phyloP scores from a whole-genome alignment of 2,329 filamentous ascomycete species.

The Penicillium sp. region DNA sequence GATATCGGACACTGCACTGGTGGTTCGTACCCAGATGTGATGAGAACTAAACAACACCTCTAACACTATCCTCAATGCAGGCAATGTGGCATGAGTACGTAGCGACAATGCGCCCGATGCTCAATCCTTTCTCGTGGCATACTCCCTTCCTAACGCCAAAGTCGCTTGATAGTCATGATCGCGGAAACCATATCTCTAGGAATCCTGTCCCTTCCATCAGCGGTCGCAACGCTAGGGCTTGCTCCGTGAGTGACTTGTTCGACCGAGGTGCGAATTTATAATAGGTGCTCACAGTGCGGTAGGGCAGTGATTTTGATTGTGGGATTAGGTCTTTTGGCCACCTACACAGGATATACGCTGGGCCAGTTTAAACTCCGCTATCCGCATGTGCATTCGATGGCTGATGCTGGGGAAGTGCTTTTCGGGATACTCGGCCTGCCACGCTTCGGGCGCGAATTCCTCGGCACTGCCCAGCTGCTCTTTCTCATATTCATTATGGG shows the following conservation, averaged over 20 bases:
- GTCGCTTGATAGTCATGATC: conserved; percentile 16
- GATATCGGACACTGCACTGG: conserved; percentile 2
- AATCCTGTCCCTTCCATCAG: conserved; percentile 58
- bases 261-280: neutral
- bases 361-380: conserved; percentile 60
- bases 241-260: conserved; percentile 43
- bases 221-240: conserved; percentile 56
- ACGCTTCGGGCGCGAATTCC: conserved; percentile 60
- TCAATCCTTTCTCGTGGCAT: neutral
- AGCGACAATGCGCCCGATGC: neutral
- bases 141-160: neutral
- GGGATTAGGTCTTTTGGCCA: conserved; percentile 56
- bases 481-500: conserved; percentile 70
- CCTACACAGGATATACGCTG: conserved; percentile 62
- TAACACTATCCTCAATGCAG: neutral
- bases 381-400: conserved; percentile 66
- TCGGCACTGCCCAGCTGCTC: conserved; percentile 63
- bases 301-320: conserved; percentile 57
- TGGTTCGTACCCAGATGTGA: neutral
- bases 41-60: no score
- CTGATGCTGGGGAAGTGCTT: conserved; percentile 67
- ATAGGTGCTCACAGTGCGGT: neutral
- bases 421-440: conserved; percentile 46
- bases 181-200: conserved; percentile 52
- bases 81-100: conserved; percentile 5